Evolutionary conservation across 1,139 yeast species (phyloP), one percentile per base, ranked within the genome.

Genomic region (Meyerozyma carpophila): DNA sequence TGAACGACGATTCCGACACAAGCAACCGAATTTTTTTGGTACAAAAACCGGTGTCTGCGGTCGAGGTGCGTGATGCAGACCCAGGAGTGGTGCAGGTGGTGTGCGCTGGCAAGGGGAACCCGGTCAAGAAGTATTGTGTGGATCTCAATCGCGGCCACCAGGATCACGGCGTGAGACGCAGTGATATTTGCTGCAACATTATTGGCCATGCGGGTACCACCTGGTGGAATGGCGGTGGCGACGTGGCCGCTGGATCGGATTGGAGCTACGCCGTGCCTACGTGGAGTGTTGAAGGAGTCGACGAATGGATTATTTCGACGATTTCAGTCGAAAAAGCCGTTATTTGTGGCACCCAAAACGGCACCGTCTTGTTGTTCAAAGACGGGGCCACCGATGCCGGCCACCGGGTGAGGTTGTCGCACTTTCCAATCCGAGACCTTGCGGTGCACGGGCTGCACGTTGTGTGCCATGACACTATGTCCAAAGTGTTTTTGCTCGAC

Each of bases 31-130:
- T 59, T 1, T 65, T 54, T 44, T 48, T 57, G 38, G 57, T 74
- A 18, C 62, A 62, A 16, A 62, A 57, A 13, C 75, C 77, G 1
- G 61, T 77, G 1, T 59, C 69, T 14, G 61, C 65, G 32, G 57
- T 73, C 31, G 58, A 64, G 31, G 57, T 72, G 3, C 47, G 46
- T 13, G 44, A 48, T 39, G 41, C 44, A 9, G 41, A 43, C 13
- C 50, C 43, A 26, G 50, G 47, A 28, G 51, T 52, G 11, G 45
- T 57, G 21, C 41, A 48, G 5, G 55, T 68, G 28, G 70, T 68
- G 1, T 58, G 68, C 43, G 79, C 79, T 2, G 81, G 82, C 3
- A 69, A 73, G 48, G 70, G 73, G 44, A 66, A 67, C 42, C 79
- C 72, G 38, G 52, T 76, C 28, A 69, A 68, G 45, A 42, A 61